These are phyloP conservation scores for Phytophthora pinifolia DNA, from an alignment of 352 stramenopile species.

Conservation along the genomic window DNA sequence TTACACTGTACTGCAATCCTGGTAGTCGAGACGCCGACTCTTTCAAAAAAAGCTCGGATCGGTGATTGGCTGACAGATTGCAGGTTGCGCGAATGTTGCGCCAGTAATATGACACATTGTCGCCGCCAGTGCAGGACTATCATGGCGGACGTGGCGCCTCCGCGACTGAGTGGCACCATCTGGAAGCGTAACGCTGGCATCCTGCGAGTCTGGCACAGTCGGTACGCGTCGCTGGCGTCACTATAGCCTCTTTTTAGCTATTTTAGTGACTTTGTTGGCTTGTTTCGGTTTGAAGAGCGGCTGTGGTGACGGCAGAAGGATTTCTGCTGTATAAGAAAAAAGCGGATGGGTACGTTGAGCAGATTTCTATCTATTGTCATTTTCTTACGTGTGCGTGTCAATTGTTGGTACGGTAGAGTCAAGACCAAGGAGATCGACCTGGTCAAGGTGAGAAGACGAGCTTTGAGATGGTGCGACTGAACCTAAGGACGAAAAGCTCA, in stretches of 20 bases:
- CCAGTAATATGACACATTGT: conserved; percentile 1
- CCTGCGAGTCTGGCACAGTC: conserved; percentile 59
- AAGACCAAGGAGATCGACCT: conserved; percentile 74
- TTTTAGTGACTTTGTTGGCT: background rate
- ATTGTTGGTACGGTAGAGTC: conserved; percentile 22
- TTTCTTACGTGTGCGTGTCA: background rate
- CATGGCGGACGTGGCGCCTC: conserved; percentile 23
- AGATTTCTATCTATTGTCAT: conserved; percentile 9
- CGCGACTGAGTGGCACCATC: conserved; percentile 48
- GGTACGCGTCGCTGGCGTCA: conserved; percentile 23
- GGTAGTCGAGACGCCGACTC: too few relatives aligned
- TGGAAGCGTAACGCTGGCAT: conserved; percentile 72
- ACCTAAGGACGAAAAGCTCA: background rate
- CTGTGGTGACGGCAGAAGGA: conserved; percentile 58
- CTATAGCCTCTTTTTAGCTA: background rate
- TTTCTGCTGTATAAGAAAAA: conserved; percentile 78
- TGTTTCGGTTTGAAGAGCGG: conserved; percentile 23
- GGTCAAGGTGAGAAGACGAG: conserved; percentile 45
- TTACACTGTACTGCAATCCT: too few relatives aligned
- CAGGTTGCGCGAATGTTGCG: conserved; percentile 16
- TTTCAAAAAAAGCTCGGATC: too few relatives aligned
- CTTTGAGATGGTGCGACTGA: background rate
- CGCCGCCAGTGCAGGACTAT: background rate
- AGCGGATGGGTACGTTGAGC: conserved; percentile 32
- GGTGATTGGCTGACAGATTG: background rate